Conservation (phyloP, 2,329 filamentous ascomycete species). For the Neocatenulostroma microsporum region DNA sequence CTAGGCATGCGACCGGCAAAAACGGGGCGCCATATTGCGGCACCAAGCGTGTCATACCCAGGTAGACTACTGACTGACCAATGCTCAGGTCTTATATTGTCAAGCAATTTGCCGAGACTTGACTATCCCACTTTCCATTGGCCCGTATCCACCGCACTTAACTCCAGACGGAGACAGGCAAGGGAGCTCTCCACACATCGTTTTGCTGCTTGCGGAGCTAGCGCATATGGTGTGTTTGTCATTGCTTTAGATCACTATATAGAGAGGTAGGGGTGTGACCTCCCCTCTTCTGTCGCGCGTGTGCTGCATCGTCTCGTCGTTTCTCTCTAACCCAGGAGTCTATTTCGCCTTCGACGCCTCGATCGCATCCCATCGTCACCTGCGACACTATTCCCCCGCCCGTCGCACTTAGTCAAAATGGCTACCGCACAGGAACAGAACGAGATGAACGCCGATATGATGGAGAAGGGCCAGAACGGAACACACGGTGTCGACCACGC, state of each 20-base stretch:
- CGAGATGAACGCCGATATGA: slow-evolving; percentile 17
- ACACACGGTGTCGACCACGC: slow-evolving; percentile 32
- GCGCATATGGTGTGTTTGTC: neutral
- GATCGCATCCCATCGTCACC: neutral
- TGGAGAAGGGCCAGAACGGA: slow-evolving; percentile 14
- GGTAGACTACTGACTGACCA: slow-evolving; percentile 3
- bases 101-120: slow-evolving; percentile 6
- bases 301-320: neutral
- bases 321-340: neutral
- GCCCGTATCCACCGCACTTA: slow-evolving; percentile 5
- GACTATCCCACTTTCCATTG: slow-evolving; percentile 5
- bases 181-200: slow-evolving; percentile 6
- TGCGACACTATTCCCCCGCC: slow-evolving; percentile 10
- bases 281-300: neutral
- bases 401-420: too few relatives aligned
- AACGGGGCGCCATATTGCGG: slow-evolving; percentile 3
- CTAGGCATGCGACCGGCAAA: slow-evolving; percentile 4
- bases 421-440: slow-evolving; percentile 35
- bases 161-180: slow-evolving; percentile 1
- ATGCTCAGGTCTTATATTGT: slow-evolving; percentile 6
- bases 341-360: neutral
- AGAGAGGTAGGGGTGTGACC: neutral
- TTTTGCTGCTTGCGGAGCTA: slow-evolving; percentile 4
- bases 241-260: neutral
- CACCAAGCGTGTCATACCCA: slow-evolving; percentile 1